These are phyloP conservation scores for Agaricales sp. DNA, from an alignment of 1,284 basidiomycete genomes.

Conservation along the genomic window DNA sequence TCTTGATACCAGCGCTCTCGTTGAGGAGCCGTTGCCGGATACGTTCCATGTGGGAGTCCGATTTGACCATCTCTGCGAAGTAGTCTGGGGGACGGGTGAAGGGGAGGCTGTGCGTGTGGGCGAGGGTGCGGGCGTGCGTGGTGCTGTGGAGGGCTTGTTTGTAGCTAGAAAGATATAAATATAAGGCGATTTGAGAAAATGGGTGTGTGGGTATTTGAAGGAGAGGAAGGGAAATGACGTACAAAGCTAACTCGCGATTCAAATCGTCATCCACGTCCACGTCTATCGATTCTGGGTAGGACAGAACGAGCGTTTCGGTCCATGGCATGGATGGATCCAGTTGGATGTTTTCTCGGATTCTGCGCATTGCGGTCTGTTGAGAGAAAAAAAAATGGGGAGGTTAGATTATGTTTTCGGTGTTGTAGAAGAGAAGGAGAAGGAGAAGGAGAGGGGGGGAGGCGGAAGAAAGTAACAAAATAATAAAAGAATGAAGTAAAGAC, in stretches of 20 bases:
- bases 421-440: too few species aligned
- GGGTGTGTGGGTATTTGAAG: too few species aligned
- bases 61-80: conserved; percentile 99
- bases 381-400: conserved; percentile 4
- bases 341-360: conserved; percentile 72
- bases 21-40: conserved; percentile 88
- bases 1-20: conserved; percentile 84
- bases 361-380: conserved; percentile 64
- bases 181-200: not conserved
- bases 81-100: conserved; percentile 94
- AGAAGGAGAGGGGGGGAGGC: too few species aligned
- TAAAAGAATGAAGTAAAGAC: too few species aligned
- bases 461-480: too few species aligned
- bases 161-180: conserved; percentile 67
- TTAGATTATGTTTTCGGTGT: too few species aligned
- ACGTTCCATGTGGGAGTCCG: conserved; percentile 95
- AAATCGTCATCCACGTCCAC: conserved; percentile 85
- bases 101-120: conserved; percentile 65
- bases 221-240: conserved; percentile 21
- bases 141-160: conserved; percentile 89
- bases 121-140: conserved; percentile 64
- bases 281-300: conserved; percentile 66
- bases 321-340: conserved; percentile 71
- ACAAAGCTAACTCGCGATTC: conserved; percentile 92
- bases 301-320: conserved; percentile 76